Evolutionary conservation across 108 stramenopile species (phyloP), one percentile per base, ranked within the genome.

Genomic region (Bacterosira constricta): DNA sequence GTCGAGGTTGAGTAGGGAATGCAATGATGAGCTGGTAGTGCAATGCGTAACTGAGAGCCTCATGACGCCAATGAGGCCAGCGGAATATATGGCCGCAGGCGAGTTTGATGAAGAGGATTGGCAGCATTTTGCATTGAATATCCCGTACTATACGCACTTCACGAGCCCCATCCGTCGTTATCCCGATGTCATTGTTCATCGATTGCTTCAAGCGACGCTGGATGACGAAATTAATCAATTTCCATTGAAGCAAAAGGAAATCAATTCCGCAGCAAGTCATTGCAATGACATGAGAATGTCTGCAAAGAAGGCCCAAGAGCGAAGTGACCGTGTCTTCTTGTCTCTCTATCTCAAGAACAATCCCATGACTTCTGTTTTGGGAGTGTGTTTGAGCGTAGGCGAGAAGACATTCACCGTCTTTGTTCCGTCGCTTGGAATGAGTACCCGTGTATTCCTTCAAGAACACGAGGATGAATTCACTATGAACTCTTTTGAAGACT

Each of bases 141-240:
- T 99, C 54, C 97, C 97, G 0, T 97, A 95, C 82, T 99, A 99
- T 75, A 99, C 98, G 2, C 98, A 99, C 72, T 99, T 99, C 70
- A 98, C 97, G 25, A 86, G 83, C 36, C 98, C 97, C 3, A 98
- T 97, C 67, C 84, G 97, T 3, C 86, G 97, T 38, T 99, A 99
- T 71, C 91, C 98, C 1, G 98, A 99, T 78, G 92, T 98, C 6
- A 84, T 98, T 59, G 98, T 78, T 27, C 97, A 98, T 64, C 86
- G 97, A 0, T 78, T 97, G 53, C 86, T 98, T 26, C 89, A 95
- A 34, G 92, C 96, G 11, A 90, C 93, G 52, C 71, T 98, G 8
- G 94, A 97, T 59, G 87, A 87, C 13, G 78, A 81, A 4, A 86
- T 93, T 15, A 74, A 86, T 9, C 66, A 83, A 6, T 92, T 91